Evolutionary conservation across 129 eudicot genomes (phyloP).

Genomic region (Smallanthus sonchifolius): DNA sequence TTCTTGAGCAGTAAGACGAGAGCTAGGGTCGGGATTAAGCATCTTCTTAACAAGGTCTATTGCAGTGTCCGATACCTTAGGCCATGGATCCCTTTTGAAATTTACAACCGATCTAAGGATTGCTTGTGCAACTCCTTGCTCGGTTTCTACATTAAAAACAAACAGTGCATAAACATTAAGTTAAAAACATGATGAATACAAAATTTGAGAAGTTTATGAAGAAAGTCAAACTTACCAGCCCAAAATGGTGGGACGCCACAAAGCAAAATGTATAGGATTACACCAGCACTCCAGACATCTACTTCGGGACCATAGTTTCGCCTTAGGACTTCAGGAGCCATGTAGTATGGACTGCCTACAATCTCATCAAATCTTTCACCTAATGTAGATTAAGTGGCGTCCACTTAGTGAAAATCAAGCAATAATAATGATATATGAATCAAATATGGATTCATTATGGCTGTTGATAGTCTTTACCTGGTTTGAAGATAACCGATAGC

Average conservation of each 20-base stretch:
- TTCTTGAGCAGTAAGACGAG: conserved; percentile 78
- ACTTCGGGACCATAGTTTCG: conserved; percentile 82
- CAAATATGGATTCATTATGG: not conserved
- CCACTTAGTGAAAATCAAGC: not conserved
- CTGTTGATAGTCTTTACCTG: conserved; percentile 44
- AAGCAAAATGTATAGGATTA: conserved; percentile 74
- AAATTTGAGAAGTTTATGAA: not conserved
- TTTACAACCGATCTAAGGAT: conserved; percentile 73
- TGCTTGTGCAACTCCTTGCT: conserved; percentile 90
- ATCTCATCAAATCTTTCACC: conserved; percentile 79
- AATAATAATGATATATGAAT: not conserved
- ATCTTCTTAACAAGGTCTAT: conserved; percentile 80
- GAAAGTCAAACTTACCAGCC: conserved; percentile 53
- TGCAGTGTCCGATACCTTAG: conserved; percentile 79
- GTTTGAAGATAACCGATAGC: conserved; percentile 76
- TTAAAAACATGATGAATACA: not conserved
- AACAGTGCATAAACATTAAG: not conserved
- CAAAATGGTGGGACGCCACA: conserved; percentile 94
- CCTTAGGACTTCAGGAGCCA: conserved; percentile 84
- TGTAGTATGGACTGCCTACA: conserved; percentile 89
- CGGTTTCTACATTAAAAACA: conserved; percentile 52
- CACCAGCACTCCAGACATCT: conserved; percentile 95
- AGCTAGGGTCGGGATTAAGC: conserved; percentile 79
- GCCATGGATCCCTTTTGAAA: conserved; percentile 89
- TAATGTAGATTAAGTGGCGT: conserved; percentile 20